phyloP scores from a whole-genome alignment of 2,329 filamentous ascomycete genomes.

The Cytospora leucostoma region DNA sequence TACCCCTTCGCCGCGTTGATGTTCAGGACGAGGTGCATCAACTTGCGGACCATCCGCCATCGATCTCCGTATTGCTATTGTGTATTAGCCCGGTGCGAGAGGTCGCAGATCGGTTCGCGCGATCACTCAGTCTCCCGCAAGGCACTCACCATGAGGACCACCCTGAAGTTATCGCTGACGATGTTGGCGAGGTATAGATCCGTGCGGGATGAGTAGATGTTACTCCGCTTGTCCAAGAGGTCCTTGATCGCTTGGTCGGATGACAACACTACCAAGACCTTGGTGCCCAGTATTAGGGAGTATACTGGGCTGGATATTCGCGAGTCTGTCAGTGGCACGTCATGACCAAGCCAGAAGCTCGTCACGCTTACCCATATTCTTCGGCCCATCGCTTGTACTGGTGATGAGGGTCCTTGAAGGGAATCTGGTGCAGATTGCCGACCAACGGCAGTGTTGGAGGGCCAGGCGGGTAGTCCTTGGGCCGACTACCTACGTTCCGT shows the following conservation, averaged over 20 bases:
- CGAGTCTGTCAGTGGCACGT: constrained; percentile 25
- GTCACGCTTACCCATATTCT: constrained; percentile 41
- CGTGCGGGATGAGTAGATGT: constrained; percentile 51
- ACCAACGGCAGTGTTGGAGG: constrained; percentile 53
- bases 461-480: constrained; percentile 47
- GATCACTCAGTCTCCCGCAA: background rate
- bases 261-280: constrained; percentile 49
- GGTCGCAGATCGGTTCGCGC: background rate
- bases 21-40: constrained; percentile 50
- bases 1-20: constrained; percentile 49
- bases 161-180: constrained; percentile 6
- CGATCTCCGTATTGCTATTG: constrained; percentile 37
- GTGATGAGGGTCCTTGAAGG: constrained; percentile 42
- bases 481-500: constrained; percentile 32
- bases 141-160: constrained; percentile 17
- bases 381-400: constrained; percentile 55
- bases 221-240: constrained; percentile 51
- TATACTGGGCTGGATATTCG: constrained; percentile 46
- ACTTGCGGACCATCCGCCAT: constrained; percentile 40
- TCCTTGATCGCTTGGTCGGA: constrained; percentile 50
- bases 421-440: constrained; percentile 55
- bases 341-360: no score
- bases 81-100: background rate
- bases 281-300: constrained; percentile 51
- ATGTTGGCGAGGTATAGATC: constrained; percentile 10